Conservation (phyloP, 495 filamentous ascomycete species). For the Penicillium canescens region DNA sequence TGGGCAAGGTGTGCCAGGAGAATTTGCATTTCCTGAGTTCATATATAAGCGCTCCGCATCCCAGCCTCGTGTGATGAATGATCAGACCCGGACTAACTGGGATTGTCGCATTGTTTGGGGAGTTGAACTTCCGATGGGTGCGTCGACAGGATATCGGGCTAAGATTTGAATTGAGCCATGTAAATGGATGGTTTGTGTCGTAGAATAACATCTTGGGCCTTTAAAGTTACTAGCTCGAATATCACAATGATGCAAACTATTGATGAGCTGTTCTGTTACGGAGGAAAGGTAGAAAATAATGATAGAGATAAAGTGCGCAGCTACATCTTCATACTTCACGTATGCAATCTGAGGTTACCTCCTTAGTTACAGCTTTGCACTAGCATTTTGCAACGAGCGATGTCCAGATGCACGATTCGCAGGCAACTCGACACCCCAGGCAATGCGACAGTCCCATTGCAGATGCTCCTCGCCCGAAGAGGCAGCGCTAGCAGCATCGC, state of each 20-base stretch:
- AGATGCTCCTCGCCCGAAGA: conserved; percentile 19
- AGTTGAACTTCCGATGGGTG: conserved; percentile 24
- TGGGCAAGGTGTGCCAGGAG: conserved; percentile 31
- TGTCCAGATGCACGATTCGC: conserved; percentile 25
- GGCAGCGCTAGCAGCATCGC: not conserved
- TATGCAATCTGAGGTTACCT: not conserved
- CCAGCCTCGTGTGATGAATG: not conserved
- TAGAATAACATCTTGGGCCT: conserved; percentile 22
- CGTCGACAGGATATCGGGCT: conserved; percentile 31
- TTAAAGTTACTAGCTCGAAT: not conserved
- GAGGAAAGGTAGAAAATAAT: too few relatives aligned
- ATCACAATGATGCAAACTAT: too few relatives aligned
- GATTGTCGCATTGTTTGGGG: conserved; percentile 38
- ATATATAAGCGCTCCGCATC: conserved; percentile 6
- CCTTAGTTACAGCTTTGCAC: not conserved
- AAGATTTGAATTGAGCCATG: too few relatives aligned
- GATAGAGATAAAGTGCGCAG: not conserved
- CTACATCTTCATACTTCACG: not conserved
- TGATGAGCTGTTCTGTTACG: too few relatives aligned
- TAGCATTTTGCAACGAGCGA: conserved; percentile 19
- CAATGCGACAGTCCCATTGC: conserved; percentile 35
- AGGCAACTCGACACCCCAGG: conserved; percentile 34
- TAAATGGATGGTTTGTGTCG: not conserved
- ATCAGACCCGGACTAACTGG: conserved; percentile 25
- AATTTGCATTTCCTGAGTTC: conserved; percentile 32